Evolutionary conservation across 169 alveolate genomes (phyloP).

Genomic region (Babesia bigemina): DNA sequence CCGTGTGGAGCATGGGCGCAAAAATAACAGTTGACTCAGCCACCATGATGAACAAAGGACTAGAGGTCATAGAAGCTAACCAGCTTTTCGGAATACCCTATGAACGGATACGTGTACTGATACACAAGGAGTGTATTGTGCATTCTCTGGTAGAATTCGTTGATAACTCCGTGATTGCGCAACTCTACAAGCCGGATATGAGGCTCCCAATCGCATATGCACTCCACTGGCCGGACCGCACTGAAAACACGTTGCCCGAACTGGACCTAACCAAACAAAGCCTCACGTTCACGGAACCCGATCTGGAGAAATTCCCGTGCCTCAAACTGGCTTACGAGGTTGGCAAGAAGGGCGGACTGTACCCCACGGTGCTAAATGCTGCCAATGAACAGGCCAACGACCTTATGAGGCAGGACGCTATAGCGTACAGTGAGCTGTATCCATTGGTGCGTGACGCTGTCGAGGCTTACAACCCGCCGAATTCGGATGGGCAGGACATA

Average conservation of each 20-base stretch:
- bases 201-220: slow-evolving; percentile 77
- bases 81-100: slow-evolving; percentile 78
- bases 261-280: slow-evolving; percentile 57
- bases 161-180: slow-evolving; percentile 82
- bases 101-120: slow-evolving; percentile 70
- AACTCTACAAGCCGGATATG: slow-evolving; percentile 85
- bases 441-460: slow-evolving; percentile 38
- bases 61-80: slow-evolving; percentile 86
- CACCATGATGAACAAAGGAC: slow-evolving; percentile 87
- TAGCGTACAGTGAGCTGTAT: slow-evolving; percentile 42
- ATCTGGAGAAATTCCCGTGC: slow-evolving; percentile 78
- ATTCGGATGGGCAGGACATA: slow-evolving; percentile 10
- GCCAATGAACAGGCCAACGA: slow-evolving; percentile 84
- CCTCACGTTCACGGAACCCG: slow-evolving; percentile 73
- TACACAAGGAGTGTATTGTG: slow-evolving; percentile 83
- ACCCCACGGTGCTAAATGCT: slow-evolving; percentile 84
- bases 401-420: slow-evolving; percentile 66
- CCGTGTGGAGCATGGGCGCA: slow-evolving; percentile 87
- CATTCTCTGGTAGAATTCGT: slow-evolving; percentile 83
- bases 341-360: slow-evolving; percentile 80
- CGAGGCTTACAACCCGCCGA: slow-evolving; percentile 21
- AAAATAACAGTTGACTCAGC: slow-evolving; percentile 87
- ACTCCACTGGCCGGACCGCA: slow-evolving; percentile 73
- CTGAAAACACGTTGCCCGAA: slow-evolving; percentile 38
- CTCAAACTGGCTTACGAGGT: slow-evolving; percentile 80